Base-by-base conservation (phyloP, 169 alveolate genomes). In the Cystoisospora suis region DNA sequence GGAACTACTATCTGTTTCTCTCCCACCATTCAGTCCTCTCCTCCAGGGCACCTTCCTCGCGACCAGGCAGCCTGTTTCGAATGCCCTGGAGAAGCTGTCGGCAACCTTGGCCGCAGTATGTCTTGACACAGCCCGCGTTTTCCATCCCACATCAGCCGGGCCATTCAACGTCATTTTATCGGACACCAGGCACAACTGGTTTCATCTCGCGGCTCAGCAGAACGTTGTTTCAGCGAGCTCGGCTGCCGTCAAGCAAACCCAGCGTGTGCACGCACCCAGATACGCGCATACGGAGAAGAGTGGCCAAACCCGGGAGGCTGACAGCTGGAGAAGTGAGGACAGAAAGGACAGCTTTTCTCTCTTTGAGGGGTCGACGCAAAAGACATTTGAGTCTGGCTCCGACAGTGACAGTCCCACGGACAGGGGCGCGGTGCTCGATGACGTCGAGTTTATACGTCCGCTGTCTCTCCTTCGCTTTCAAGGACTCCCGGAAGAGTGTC, bases 131-230 rank as follows among this genome's bases (percentile, higher is more conserved):
- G 77, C 44, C 34, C 77, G 77, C n/a, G 27, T 65, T 36, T 65
- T 65, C 77, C 38, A 65, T 44, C 77, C 77, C 34, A 12, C 77
- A 12, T 6, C 77, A n/a, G 77, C 77, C 7, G 45, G 27, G 12
- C 77, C 77, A 36, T 65, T 65, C 40, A 65, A 27, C 42, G 77
- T 65, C 40, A 65, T 65, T 65, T 44, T 65, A 36, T 65, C 77
- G 36, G 77, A 65, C 15, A 20, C 77, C 0, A 36, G 77, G 27
- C 77, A 65, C 77, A 65, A n/a, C 40, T 65, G 77, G 42, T 32
- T n/a, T 36, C 45, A n/a, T 12, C 77, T 65, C 12, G 77, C 77
- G 77, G 5, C 0, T 44, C 38, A 65, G 42, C 42, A 6, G 77
- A 1, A n/a, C n/a, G n/a, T n/a, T n/a, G n/a, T n/a, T n/a, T n/a